Conservation (phyloP, 805 yeast genomes). For the Phaffomyces antillensis region DNA sequence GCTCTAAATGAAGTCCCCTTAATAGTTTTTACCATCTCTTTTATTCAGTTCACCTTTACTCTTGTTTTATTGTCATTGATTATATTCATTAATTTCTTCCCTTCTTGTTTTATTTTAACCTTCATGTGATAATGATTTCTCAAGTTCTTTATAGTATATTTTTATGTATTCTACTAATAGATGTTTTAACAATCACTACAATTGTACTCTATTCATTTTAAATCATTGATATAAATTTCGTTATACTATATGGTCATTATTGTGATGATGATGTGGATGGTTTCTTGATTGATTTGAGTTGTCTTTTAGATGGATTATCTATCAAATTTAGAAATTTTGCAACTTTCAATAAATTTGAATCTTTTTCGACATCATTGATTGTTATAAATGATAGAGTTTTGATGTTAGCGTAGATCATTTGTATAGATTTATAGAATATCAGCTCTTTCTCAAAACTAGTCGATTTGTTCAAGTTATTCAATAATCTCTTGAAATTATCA, state of each 20-base stretch:
- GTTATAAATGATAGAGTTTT: slow-evolving; percentile 2
- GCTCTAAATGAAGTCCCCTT: slow-evolving; percentile 6
- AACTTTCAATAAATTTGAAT: neutral
- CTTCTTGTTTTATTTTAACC: too few species aligned
- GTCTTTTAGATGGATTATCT: neutral
- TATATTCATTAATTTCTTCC: too few species aligned
- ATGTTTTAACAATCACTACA: too few species aligned
- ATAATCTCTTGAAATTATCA: slow-evolving; percentile 1
- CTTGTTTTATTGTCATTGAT: neutral
- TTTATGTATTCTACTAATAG: too few species aligned
- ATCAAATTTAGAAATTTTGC: neutral
- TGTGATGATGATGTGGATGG: too few species aligned
- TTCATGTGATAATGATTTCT: too few species aligned
- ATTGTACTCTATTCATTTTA: too few species aligned
- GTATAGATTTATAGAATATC: neutral
- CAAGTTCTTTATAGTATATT: too few species aligned
- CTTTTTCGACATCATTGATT: neutral
- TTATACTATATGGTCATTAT: too few species aligned
- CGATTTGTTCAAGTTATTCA: neutral
- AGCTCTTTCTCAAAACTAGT: neutral
- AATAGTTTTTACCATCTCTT: neutral
- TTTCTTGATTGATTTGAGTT: neutral
- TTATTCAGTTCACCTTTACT: neutral
- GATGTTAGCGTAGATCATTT: neutral
- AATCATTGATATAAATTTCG: too few species aligned